phyloP scores from a whole-genome alignment of 2,329 filamentous ascomycete species.

The Aspergillus arachidicola region DNA sequence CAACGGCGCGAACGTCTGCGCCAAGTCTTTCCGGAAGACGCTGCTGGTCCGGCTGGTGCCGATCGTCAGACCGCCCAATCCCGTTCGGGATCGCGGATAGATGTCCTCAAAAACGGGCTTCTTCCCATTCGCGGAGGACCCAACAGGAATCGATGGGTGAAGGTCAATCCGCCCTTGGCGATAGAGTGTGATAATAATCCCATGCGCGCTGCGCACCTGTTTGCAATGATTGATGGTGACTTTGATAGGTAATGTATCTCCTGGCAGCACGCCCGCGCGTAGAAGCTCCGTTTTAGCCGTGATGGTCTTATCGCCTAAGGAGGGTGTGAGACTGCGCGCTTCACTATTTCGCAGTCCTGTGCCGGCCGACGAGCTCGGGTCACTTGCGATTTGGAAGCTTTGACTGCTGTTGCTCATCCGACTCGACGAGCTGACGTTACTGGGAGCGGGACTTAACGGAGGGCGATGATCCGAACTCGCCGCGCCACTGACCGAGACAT shows the following conservation, averaged over 20 bases:
- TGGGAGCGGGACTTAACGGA: conserved; percentile 56
- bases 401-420: conserved; percentile 66
- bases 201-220: conserved; percentile 84
- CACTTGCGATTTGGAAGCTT: conserved; percentile 56
- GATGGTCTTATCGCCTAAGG: conserved; percentile 73
- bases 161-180: conserved; percentile 89
- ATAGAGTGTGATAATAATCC: conserved; percentile 90
- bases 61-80: conserved; percentile 81
- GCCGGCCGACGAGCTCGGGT: conserved; percentile 44
- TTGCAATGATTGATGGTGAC: conserved; percentile 87
- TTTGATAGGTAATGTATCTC: conserved; percentile 78
- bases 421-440: conserved; percentile 73
- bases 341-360: conserved; percentile 50
- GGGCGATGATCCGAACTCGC: conserved; percentile 39
- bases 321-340: conserved; percentile 53
- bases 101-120: conserved; percentile 77
- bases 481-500: conserved; percentile 46
- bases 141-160: conserved; percentile 63
- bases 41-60: conserved; percentile 85
- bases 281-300: conserved; percentile 82
- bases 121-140: conserved; percentile 65
- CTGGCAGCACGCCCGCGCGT: conserved; percentile 81
- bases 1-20: conserved; percentile 83
- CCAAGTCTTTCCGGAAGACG: conserved; percentile 92
- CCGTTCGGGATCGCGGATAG: conserved; percentile 84